phyloP scores from a whole-genome alignment of 2,329 filamentous ascomycete species.

The Metarhizium sp. region DNA sequence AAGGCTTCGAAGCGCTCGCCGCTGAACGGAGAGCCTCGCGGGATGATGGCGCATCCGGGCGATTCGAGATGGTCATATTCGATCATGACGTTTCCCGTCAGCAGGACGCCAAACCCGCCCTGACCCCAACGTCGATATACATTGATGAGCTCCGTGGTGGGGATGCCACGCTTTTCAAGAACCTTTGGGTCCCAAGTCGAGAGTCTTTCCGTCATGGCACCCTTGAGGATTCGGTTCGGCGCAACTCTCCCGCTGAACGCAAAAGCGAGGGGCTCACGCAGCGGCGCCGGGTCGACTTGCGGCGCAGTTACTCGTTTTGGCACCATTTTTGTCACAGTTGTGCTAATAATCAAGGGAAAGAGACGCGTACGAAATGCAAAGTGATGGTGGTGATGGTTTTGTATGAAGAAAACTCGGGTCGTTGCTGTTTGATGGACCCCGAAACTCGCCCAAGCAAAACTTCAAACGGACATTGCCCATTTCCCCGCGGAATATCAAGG shows the following conservation, averaged over 20 bases:
- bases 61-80: constrained; percentile 47
- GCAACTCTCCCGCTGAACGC: constrained; percentile 44
- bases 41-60: no score
- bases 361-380: no score
- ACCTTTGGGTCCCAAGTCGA: constrained; percentile 50
- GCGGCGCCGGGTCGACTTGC: constrained; percentile 10
- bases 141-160: constrained; percentile 32
- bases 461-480: no score
- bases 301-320: constrained; percentile 2
- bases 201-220: constrained; percentile 56
- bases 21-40: constrained; percentile 35
- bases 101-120: constrained; percentile 43
- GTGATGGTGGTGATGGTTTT: no score
- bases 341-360: no score
- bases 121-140: constrained; percentile 51
- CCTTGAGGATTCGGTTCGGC: constrained; percentile 58
- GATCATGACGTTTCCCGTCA: constrained; percentile 57
- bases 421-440: no score
- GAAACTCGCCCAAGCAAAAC: no score
- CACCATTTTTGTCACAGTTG: constrained; percentile 4
- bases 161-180: constrained; percentile 35
- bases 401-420: no score
- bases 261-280: constrained; percentile 38
- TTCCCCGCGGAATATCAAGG: no score
- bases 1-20: constrained; percentile 49